Conservation (phyloP, 306 rosid genomes). For the Prunus dulcis region DNA sequence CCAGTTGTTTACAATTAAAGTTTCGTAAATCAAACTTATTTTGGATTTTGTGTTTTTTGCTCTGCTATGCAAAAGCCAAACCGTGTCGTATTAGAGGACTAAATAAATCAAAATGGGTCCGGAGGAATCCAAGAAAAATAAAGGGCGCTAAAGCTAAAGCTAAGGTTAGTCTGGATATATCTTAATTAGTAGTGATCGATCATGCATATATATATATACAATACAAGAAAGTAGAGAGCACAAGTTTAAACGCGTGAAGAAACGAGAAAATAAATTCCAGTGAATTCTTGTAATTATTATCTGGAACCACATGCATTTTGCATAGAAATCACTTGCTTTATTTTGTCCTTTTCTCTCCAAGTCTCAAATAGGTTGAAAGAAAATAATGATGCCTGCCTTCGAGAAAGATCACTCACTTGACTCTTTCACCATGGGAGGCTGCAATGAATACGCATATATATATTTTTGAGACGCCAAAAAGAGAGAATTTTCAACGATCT, state of each 20-base stretch:
- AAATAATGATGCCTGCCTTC: conserved; percentile 15
- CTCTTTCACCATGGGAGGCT: background rate
- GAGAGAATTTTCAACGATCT: conserved; percentile 22
- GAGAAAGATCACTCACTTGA: conserved; percentile 27
- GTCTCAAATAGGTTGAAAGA: conserved; percentile 26
- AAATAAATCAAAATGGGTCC: conserved; percentile 27
- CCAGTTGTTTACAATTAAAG: background rate
- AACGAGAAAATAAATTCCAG: background rate
- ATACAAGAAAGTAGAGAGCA: background rate
- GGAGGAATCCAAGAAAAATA: conserved; percentile 22
- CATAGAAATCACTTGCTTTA: background rate
- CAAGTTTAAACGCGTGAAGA: conserved; percentile 1
- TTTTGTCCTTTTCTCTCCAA: conserved; percentile 30
- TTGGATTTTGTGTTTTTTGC: conserved; percentile 2
- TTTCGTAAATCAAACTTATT: background rate
- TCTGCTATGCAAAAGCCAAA: conserved; percentile 55
- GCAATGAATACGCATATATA: background rate
- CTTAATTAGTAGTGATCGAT: background rate
- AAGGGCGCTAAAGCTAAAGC: background rate
- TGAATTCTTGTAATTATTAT: background rate
- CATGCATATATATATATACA: too few species aligned
- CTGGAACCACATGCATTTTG: background rate
- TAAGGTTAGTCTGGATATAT: background rate
- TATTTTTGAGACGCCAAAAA: background rate
- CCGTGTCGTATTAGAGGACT: conserved; percentile 54